phyloP scores from a whole-genome alignment of 108 stramenopile genomes.

The Nitzschia sp. region DNA sequence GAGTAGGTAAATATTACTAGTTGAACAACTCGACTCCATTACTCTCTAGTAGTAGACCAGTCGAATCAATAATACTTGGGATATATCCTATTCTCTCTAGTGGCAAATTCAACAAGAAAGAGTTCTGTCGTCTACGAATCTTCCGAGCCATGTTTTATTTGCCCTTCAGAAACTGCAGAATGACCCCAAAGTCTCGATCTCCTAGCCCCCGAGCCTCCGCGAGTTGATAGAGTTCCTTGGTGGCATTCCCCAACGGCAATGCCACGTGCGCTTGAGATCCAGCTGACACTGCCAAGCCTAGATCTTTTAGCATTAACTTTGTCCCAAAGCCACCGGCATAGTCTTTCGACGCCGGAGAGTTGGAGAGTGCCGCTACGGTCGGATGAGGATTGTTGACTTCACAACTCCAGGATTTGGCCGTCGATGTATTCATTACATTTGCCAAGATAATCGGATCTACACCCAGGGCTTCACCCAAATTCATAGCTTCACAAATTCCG shows the following conservation, averaged over 20 bases:
- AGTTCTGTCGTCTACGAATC: too few species aligned
- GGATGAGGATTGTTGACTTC: conserved; percentile 95
- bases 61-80: too few species aligned
- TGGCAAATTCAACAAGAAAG: too few species aligned
- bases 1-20: too few species aligned
- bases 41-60: too few species aligned
- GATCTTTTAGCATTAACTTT: conserved; percentile 86
- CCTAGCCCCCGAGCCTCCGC: conserved; percentile 54
- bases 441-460: conserved; percentile 87
- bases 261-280: conserved; percentile 58
- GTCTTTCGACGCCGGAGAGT: conserved; percentile 65
- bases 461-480: conserved; percentile 86
- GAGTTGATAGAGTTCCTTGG: conserved; percentile 66
- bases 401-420: conserved; percentile 92
- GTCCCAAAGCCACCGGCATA: conserved; percentile 82
- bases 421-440: conserved; percentile 88
- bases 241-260: conserved; percentile 58
- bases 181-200: conserved; percentile 75
- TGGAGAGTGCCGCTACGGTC: conserved; percentile 36
- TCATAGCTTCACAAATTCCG: conserved; percentile 94
- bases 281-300: conserved; percentile 74
- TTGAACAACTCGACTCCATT: too few species aligned
- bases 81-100: too few species aligned
- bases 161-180: conserved; percentile 64
- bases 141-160: too few species aligned